A percentile compares a stretch with the other conserved stretches of the same genome.
Evolutionary conservation across 192 early-diverging fungal species (phyloP).

Genomic region (Coemansia sp.): DNA sequence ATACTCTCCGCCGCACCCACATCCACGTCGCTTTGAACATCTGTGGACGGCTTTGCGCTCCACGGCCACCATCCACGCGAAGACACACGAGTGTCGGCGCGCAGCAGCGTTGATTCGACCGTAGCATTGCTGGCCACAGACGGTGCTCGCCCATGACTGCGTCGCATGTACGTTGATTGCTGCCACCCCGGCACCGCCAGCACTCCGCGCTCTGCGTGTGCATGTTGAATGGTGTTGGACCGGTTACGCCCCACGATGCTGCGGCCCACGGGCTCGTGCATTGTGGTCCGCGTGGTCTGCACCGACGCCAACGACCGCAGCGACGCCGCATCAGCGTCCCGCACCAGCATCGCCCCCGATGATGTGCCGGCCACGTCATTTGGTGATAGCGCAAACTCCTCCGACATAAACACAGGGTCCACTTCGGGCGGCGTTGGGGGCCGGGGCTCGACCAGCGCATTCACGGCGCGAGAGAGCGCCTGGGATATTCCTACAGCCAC

Average conservation of each 20-base stretch:
- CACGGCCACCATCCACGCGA: constrained; percentile 46
- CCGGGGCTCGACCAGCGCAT: constrained; percentile 42
- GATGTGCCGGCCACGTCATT: constrained; percentile 11
- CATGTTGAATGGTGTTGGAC: constrained; percentile 27
- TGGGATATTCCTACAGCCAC: constrained; percentile 30
- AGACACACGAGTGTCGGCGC: constrained; percentile 40
- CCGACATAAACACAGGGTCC: constrained; percentile 32
- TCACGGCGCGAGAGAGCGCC: constrained; percentile 43
- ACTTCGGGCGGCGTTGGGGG: constrained; percentile 46
- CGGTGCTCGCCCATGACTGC: constrained; percentile 19
- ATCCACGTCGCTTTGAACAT: not conserved
- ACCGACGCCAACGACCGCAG: constrained; percentile 39
- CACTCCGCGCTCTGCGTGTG: not conserved
- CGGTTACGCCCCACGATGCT: constrained; percentile 16
- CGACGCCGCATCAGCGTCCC: constrained; percentile 40
- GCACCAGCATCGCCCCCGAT: constrained; percentile 6
- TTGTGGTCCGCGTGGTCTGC: constrained; percentile 36
- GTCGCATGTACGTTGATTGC: constrained; percentile 10
- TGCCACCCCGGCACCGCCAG: constrained; percentile 1
- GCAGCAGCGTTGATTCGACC: constrained; percentile 33
- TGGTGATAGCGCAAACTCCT: constrained; percentile 20
- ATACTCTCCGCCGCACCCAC: not conserved
- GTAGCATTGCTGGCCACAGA: constrained; percentile 27
- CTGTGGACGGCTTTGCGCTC: constrained; percentile 3
- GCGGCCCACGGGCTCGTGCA: constrained; percentile 2